Base-by-base conservation (phyloP, 352 stramenopile genomes). In the Globisporangium spinosum region DNA sequence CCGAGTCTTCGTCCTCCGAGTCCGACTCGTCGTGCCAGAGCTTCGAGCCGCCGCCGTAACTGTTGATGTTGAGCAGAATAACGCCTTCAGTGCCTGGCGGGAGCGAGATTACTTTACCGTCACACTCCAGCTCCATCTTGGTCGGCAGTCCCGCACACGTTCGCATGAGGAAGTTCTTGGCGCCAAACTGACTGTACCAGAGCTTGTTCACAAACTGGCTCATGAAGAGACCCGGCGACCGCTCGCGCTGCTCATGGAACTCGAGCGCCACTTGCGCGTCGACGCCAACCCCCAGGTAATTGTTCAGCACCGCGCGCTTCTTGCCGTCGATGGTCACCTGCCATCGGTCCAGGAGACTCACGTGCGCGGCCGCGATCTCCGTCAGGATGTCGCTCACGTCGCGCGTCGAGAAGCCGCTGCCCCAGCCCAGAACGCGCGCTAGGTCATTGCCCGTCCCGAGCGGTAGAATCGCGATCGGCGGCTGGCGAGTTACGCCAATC, bases 391-490 rank as follows among this genome's bases (percentile, higher is more conserved):
- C 78, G 69, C 84, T 91, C 22, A 94, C 73, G 32, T 86, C 77
- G 10, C 77, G 79, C 60, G 81, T 76, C 40, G 84, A 90, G 64
- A 97, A 98, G 6, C 95, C 95, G 58, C 93, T 94, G 20, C 96
- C 96, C 95, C 96, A 99, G 9, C 97, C 91, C 15, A 98, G 74
- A 9, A 97, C 82, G 22, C 92, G 83, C 22, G 95, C 94, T 34
- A 98, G 71, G 68, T 99, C 97, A 70, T 99, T 99, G 34, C 97
- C 97, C 15, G 97, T 99, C 22, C 96, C 96, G 10, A 99, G 75
- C 3, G 97, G 97, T 25, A 99, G 75, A 65, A 99, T 92, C 23
- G 93, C 97, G 53, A 99, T 97, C 0, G 97, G 93, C 12, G 96
- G 97, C 70, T 93, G 85, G 8, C 87, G 77, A 68, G 62, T 67